Conservation (phyloP, 345 rosid genomes). For the Punica granatum region DNA sequence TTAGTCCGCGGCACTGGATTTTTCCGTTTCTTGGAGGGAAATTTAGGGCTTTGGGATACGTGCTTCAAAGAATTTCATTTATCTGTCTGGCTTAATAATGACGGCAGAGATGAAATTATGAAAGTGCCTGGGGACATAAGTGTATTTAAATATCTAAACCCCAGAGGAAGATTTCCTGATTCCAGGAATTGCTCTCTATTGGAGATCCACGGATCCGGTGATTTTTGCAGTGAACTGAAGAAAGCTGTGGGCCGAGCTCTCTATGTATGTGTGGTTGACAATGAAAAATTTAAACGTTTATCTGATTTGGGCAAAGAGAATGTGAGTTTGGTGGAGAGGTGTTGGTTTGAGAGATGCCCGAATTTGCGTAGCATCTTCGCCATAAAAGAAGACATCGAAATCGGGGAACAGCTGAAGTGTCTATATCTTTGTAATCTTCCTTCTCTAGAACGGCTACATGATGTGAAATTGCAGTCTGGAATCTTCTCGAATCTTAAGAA, state of each 20-base stretch:
- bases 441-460: constrained; percentile 18
- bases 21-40: constrained; percentile 12
- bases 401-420: constrained; percentile 23
- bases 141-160: constrained; percentile 10
- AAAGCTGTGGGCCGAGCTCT: constrained; percentile 16
- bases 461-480: neutral
- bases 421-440: constrained; percentile 33
- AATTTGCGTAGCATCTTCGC: constrained; percentile 20
- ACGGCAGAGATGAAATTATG: neutral
- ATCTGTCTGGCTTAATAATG: constrained; percentile 10
- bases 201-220: constrained; percentile 31
- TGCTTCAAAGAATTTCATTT: constrained; percentile 5
- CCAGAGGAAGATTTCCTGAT: constrained; percentile 8
- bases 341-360: constrained; percentile 30
- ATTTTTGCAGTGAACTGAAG: constrained; percentile 5
- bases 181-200: neutral
- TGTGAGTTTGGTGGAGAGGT: constrained; percentile 19
- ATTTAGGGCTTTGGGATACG: constrained; percentile 1
- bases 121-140: neutral
- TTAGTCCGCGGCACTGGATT: constrained; percentile 1
- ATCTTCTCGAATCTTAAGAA: constrained; percentile 27
- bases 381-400: constrained; percentile 12
- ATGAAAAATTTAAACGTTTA: constrained; percentile 10
- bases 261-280: constrained; percentile 24
- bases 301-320: constrained; percentile 22